Evolutionary conservation across 2,329 filamentous ascomycete genomes (phyloP), one percentile per base, ranked within the genome.

Genomic region (Cadophora malorum): DNA sequence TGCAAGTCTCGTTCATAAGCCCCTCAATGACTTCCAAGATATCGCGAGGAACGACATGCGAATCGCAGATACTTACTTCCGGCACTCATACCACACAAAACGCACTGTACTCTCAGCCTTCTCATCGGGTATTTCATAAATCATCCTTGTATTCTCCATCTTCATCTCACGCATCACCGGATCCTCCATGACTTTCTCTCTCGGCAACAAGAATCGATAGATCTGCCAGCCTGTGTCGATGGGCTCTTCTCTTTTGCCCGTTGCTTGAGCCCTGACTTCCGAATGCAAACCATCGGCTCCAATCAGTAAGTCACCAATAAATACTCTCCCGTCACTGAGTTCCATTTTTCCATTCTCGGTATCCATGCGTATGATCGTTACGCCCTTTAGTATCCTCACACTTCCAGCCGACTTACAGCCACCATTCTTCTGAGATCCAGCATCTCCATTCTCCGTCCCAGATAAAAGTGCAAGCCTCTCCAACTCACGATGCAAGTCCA

Each of bases 181-280:
- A 60, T 59, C 61, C 28, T 28, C 21, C 58, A 61, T 47, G 12
- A 61, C 58, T n/a, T 61, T 61, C 53, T 64, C 60, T 19, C 58
- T 64, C 35, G 65, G 60, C 16, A 67, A 16, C 52, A 67, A 50
- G 23, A 67, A 67, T 28, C 65, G 35, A 59, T 58, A 64, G 19
- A 61, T 66, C 47, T 66, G 64, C 55, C 55, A 66, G 6, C 45
- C 64, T 14, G 60, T 62, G 28, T 67, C 65, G 33, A 59, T 50
- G 8, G 60, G 35, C 28, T 50, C 25, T n/a, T 60, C 31, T 12
- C 12, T 38, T 33, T 35, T 63, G 5, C 63, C 63, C 7, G 49
- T 23, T 3, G 53, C 53, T 8, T 41, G 23, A 35, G 25, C 50
- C 10, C 65, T 21, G 25, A 61, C 38, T 38, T 67, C 41, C 19